phyloP scores from a whole-genome alignment of 192 early-diverging fungal genomes.

The Mortierella antarctica region DNA sequence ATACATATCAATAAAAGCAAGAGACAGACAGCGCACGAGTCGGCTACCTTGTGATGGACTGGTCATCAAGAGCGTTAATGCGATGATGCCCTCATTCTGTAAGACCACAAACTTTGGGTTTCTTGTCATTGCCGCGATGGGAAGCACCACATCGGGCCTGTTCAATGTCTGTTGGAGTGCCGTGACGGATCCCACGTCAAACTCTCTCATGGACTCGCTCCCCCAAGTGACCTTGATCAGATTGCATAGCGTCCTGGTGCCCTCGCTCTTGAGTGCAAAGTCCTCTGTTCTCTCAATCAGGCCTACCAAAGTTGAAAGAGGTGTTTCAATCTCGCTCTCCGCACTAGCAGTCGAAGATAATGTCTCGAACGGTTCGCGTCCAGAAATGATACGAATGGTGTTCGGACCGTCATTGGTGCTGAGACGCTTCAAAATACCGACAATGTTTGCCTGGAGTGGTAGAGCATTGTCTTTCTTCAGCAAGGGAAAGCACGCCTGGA shows the following conservation, averaged over 20 bases:
- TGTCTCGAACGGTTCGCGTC: slow-evolving; percentile 49
- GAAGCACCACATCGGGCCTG: slow-evolving; percentile 37
- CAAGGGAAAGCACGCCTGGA: slow-evolving; percentile 55
- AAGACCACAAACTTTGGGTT: slow-evolving; percentile 65
- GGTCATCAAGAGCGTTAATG: slow-evolving; percentile 61
- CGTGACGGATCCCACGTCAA: slow-evolving; percentile 32
- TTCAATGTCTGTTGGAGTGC: slow-evolving; percentile 56
- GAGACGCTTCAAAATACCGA: slow-evolving; percentile 67
- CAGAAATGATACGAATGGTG: slow-evolving; percentile 35
- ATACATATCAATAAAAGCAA: neutral
- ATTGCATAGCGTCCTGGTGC: slow-evolving; percentile 62
- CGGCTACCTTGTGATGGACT: slow-evolving; percentile 44
- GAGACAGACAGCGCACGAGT: neutral
- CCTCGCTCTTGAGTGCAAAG: slow-evolving; percentile 63
- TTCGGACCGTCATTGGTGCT: slow-evolving; percentile 54
- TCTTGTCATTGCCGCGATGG: slow-evolving; percentile 58
- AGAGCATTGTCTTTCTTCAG: slow-evolving; percentile 65
- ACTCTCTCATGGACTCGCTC: slow-evolving; percentile 43
- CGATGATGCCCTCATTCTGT: slow-evolving; percentile 68
- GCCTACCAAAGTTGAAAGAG: slow-evolving; percentile 44
- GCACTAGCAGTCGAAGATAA: slow-evolving; percentile 21
- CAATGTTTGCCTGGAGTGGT: slow-evolving; percentile 61
- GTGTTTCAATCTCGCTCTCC: slow-evolving; percentile 34
- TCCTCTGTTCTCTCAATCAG: slow-evolving; percentile 63
- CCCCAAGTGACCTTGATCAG: slow-evolving; percentile 63